Evolutionary conservation across 2,329 filamentous ascomycete genomes (phyloP).

Genomic region (Sclerotinia subarctica): DNA sequence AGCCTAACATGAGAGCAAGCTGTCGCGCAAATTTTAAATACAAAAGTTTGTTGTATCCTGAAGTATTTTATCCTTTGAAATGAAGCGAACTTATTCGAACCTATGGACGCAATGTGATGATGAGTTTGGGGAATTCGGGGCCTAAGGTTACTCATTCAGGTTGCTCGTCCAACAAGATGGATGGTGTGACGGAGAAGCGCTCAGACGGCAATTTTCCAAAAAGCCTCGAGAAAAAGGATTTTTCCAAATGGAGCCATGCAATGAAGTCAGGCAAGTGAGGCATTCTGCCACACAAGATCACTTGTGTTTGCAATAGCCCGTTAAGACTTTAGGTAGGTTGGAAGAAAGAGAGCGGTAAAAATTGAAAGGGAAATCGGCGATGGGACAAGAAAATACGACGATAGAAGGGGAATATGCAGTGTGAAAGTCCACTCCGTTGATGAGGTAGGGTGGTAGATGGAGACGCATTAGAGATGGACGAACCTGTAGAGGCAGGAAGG

Average conservation of each 20-base stretch:
- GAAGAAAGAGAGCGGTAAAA: not conserved
- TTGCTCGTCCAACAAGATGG: not conserved
- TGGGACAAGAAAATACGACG: not conserved
- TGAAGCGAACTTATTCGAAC: not conserved
- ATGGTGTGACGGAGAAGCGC: slow-evolving; percentile 4
- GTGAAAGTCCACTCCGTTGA: not conserved
- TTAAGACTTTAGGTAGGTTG: not conserved
- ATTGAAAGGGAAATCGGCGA: not conserved
- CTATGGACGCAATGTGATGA: not conserved
- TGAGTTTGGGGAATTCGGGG: not conserved
- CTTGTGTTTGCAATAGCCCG: not conserved
- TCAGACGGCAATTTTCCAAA: not conserved
- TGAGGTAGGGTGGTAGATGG: not conserved
- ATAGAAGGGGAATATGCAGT: not conserved
- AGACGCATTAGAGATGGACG: not conserved
- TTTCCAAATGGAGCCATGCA: not conserved
- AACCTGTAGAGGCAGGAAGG: not conserved
- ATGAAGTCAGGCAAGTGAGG: not conserved
- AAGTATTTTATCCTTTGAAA: not conserved
- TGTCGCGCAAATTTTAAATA: not conserved
- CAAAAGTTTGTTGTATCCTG: slow-evolving; percentile 3
- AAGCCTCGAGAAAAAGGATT: not conserved
- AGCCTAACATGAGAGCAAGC: not conserved
- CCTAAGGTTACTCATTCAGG: slow-evolving; percentile 5
- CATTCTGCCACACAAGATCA: slow-evolving; percentile 1